phyloP scores from a whole-genome alignment of 2,329 filamentous ascomycete genomes.

The Beauveria sp. region DNA sequence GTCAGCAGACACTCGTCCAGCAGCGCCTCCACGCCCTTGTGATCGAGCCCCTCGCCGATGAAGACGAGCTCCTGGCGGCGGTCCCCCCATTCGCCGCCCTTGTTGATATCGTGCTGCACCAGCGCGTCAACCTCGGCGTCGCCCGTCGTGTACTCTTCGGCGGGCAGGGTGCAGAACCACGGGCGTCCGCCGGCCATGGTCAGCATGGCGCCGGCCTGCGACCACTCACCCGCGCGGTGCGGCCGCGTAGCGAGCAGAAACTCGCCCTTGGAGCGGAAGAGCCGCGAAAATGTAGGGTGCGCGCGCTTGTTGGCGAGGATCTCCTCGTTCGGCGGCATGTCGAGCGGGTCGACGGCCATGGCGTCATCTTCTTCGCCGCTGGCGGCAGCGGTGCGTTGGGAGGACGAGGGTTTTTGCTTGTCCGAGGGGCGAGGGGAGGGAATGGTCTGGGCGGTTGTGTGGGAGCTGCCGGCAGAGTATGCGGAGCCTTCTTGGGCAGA shows the following conservation, averaged over 20 bases:
- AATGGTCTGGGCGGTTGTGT: slow-evolving; percentile 12
- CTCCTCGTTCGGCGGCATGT: slow-evolving; percentile 29
- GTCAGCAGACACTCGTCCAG: slow-evolving; percentile 55
- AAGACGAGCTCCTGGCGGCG: slow-evolving; percentile 66
- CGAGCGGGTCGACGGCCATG: slow-evolving; percentile 20
- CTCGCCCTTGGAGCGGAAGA: slow-evolving; percentile 57
- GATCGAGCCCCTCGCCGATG: slow-evolving; percentile 59
- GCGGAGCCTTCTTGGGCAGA: slow-evolving; percentile 4
- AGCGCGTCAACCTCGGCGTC: slow-evolving; percentile 40
- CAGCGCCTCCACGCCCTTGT: slow-evolving; percentile 38
- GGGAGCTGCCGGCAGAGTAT: slow-evolving; percentile 2
- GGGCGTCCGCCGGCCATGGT: slow-evolving; percentile 46
- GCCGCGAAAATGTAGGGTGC: slow-evolving; percentile 41
- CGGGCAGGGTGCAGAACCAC: slow-evolving; percentile 53
- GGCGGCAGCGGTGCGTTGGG: slow-evolving; percentile 10
- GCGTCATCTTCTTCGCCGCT: slow-evolving; percentile 1
- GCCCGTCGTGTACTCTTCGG: slow-evolving; percentile 41
- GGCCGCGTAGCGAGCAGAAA: slow-evolving; percentile 53
- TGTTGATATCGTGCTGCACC: slow-evolving; percentile 40
- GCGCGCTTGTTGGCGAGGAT: slow-evolving; percentile 50
- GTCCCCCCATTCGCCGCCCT: slow-evolving; percentile 59
- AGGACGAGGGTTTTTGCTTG: not conserved
- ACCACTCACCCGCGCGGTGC: slow-evolving; percentile 49
- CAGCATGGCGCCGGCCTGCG: slow-evolving; percentile 57
- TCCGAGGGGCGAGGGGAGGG: slow-evolving; percentile 10